These are phyloP conservation scores for Sindora glabra DNA, from an alignment of 306 rosid genomes.

Conservation along the genomic window DNA sequence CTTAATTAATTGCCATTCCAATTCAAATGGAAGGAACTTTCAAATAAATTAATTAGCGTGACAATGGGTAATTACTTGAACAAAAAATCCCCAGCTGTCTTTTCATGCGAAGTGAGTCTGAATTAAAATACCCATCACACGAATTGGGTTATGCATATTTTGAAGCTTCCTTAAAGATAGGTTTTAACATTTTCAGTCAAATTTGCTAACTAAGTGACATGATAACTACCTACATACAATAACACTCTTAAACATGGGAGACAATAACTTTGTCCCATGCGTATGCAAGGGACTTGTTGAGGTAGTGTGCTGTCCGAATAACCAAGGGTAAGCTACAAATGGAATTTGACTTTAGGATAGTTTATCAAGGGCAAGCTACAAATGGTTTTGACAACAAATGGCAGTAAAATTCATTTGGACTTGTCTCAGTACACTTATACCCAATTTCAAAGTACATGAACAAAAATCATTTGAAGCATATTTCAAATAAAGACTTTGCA, in stretches of 20 bases:
- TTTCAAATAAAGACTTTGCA: no score
- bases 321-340: constrained; percentile 18
- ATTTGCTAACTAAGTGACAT: constrained; percentile 23
- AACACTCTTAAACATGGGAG: neutral
- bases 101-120: constrained; percentile 60
- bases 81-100: constrained; percentile 34
- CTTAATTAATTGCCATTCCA: constrained; percentile 30
- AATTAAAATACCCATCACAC: constrained; percentile 63
- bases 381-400: no score
- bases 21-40: constrained; percentile 59
- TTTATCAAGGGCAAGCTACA: no score
- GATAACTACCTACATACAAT: constrained; percentile 6
- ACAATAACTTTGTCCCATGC: constrained; percentile 16
- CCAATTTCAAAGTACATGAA: no score
- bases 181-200: constrained; percentile 14
- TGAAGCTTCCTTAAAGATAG: constrained; percentile 1
- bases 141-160: constrained; percentile 41
- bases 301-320: no score
- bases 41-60: constrained; percentile 44
- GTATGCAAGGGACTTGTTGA: constrained; percentile 31
- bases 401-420: no score
- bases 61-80: constrained; percentile 31
- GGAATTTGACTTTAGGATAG: constrained; percentile 20
- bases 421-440: no score
- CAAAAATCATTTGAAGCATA: no score